These are phyloP conservation scores for Globisporangium alternatum DNA, from an alignment of 352 stramenopile genomes.

Conservation along the genomic window DNA sequence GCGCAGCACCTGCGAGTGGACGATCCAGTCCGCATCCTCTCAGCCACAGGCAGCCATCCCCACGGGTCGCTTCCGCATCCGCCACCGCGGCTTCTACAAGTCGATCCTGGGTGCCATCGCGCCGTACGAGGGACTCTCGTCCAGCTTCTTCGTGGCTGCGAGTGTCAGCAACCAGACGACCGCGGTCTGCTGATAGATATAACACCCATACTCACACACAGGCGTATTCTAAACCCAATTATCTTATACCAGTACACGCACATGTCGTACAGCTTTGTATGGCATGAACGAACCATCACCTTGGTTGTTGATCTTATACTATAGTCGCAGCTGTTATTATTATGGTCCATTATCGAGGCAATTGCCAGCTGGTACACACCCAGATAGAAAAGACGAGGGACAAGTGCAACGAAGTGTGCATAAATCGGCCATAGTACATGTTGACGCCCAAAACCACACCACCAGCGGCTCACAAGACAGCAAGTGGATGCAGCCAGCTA, in stretches of 20 bases:
- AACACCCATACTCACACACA: neutral
- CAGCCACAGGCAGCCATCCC: slow-evolving; percentile 20
- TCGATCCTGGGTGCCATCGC: slow-evolving; percentile 22
- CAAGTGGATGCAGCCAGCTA: too few relatives aligned
- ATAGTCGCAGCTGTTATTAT: too few relatives aligned
- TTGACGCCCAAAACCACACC: neutral
- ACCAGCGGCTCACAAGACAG: too few relatives aligned
- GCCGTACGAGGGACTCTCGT: slow-evolving; percentile 3
- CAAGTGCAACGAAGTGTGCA: neutral
- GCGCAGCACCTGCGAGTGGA: slow-evolving; percentile 40
- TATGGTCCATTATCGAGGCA: too few relatives aligned
- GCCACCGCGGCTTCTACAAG: slow-evolving; percentile 42
- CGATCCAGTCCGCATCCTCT: neutral
- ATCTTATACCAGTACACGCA: neutral
- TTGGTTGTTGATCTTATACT: too few relatives aligned
- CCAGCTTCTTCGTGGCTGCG: slow-evolving; percentile 10
- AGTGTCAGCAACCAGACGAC: slow-evolving; percentile 9
- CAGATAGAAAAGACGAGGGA: neutral
- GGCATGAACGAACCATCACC: too few relatives aligned
- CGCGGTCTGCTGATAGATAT: slow-evolving; percentile 7
- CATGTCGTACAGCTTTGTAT: neutral
- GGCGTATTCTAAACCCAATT: neutral
- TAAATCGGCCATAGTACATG: neutral
- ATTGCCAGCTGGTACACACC: too few relatives aligned
- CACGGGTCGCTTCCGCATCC: slow-evolving; percentile 37